These are phyloP conservation scores for Coemansia sp. DNA, from an alignment of 192 early-diverging fungal genomes.

Conservation along the genomic window DNA sequence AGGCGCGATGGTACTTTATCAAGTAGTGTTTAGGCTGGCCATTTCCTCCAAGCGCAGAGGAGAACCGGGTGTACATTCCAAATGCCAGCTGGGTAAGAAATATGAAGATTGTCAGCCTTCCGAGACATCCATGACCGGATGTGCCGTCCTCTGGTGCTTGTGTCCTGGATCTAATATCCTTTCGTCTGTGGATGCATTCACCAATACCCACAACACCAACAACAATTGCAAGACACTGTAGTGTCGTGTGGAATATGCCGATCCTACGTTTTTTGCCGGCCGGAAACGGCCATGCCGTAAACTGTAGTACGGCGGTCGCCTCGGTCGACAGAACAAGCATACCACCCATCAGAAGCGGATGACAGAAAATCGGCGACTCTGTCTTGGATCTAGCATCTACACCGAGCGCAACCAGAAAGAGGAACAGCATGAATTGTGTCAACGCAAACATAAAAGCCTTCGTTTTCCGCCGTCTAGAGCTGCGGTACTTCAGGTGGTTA, in stretches of 20 bases:
- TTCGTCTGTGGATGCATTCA: neutral
- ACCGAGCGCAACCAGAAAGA: constrained; percentile 13
- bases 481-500: neutral
- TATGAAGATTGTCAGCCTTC: constrained; percentile 7
- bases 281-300: constrained; percentile 13
- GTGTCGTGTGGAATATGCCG: neutral
- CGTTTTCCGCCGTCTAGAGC: neutral
- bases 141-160: neutral
- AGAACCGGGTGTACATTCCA: constrained; percentile 1
- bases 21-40: constrained; percentile 3
- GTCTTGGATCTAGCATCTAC: neutral
- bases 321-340: constrained; percentile 27
- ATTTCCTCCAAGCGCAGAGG: neutral
- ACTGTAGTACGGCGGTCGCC: constrained; percentile 14
- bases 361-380: constrained; percentile 18
- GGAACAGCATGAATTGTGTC: neutral
- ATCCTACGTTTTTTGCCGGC: neutral
- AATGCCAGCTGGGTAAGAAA: constrained; percentile 18
- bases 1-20: constrained; percentile 15
- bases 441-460: neutral
- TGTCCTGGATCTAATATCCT: neutral
- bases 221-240: neutral
- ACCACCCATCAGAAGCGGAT: constrained; percentile 27
- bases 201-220: neutral
- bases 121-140: constrained; percentile 7